Percentiles rank a stretch among this genome's conserved stretches.
Evolutionary conservation across 352 stramenopile species (phyloP).

Genomic region (Blastocystis sp.): DNA sequence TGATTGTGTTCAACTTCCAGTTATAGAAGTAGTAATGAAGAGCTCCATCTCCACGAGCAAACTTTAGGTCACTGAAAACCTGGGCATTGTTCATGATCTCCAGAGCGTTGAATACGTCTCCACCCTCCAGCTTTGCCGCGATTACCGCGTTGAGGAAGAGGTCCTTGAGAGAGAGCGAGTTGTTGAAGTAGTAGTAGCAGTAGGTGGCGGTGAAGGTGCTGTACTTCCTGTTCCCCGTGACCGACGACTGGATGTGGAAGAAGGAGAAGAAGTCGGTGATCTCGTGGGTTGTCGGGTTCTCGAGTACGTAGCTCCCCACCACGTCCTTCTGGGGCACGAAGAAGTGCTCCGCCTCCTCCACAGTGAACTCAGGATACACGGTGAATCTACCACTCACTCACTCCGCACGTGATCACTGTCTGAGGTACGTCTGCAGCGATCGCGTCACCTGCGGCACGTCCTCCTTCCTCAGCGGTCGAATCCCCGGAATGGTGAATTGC

Average conservation of each 20-base stretch:
- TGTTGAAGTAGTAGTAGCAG: slow-evolving; percentile 92
- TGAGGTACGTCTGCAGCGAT: slow-evolving; percentile 74
- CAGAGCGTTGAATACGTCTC: slow-evolving; percentile 85
- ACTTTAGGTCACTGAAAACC: slow-evolving; percentile 79
- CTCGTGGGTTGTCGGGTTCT: slow-evolving; percentile 66
- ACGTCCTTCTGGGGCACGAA: slow-evolving; percentile 87
- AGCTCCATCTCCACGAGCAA: slow-evolving; percentile 81
- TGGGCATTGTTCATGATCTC: slow-evolving; percentile 83
- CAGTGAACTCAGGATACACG: slow-evolving; percentile 76
- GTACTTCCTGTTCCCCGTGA: slow-evolving; percentile 88
- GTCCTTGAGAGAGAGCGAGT: slow-evolving; percentile 66
- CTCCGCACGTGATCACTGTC: slow-evolving; percentile 65
- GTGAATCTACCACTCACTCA: slow-evolving; percentile 66
- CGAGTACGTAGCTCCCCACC: slow-evolving; percentile 84
- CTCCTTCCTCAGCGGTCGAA: slow-evolving; percentile 68
- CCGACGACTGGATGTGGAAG: slow-evolving; percentile 91
- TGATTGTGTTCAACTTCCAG: slow-evolving; percentile 76
- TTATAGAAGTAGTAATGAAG: slow-evolving; percentile 92
- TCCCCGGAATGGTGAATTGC: slow-evolving; percentile 65
- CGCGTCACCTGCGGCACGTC: slow-evolving; percentile 71
- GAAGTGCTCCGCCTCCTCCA: slow-evolving; percentile 89
- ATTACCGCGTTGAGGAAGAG: slow-evolving; percentile 80
- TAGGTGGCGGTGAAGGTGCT: slow-evolving; percentile 92
- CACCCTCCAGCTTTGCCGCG: slow-evolving; percentile 71
- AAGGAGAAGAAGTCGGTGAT: slow-evolving; percentile 89